Evolutionary conservation across 306 rosid genomes (phyloP), one percentile per base, ranked within the genome.

Genomic region (Psophocarpus tetragonolobus): DNA sequence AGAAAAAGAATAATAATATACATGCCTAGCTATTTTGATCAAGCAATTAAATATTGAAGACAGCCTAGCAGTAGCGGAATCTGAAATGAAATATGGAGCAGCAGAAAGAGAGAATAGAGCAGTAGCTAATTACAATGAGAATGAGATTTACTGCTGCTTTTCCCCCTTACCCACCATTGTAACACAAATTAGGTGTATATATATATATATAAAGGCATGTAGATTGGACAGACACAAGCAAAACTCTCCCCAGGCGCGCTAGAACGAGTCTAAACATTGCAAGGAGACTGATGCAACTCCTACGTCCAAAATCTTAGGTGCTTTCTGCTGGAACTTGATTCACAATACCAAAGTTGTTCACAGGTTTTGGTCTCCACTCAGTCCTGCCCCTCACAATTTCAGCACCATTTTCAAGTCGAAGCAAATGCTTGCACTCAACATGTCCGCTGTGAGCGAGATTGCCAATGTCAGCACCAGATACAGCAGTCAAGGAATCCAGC

Each of bases 321-420:
- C 84, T 87, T 77, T 69, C 92, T 5, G 90, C 91, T 32, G 93
- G 94, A 81, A 91, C 73, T 47, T 74, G 82, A 71, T 81, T 90
- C 70, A 69, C 64, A 61, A 47, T 35, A 42, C 75, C 94, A 1
- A 77, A 75, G 79, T 88, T 84, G 85, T 89, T 83, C 70, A 73
- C 80, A 41, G 76, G 57, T 79, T 96, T 96, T 47, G 99, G 92
- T 86, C 92, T 88, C 99, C 99, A 96, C 75, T 84, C 90, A 7
- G 99, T 92, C 81, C 98, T 88, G 21, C 91, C 96, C 80, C 93
- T 90, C 75, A 96, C 96, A 82, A 96, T 91, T 84, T 96, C 99
- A 13, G 86, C 88, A 20, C 97, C 96, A 20, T 87, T 85, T 81
- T 96, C 94, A 0, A 96, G 97, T 62, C 90, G 96, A 78, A 96